Conservation (phyloP, 805 yeast species). For the Saccharomyces mikatae region DNA sequence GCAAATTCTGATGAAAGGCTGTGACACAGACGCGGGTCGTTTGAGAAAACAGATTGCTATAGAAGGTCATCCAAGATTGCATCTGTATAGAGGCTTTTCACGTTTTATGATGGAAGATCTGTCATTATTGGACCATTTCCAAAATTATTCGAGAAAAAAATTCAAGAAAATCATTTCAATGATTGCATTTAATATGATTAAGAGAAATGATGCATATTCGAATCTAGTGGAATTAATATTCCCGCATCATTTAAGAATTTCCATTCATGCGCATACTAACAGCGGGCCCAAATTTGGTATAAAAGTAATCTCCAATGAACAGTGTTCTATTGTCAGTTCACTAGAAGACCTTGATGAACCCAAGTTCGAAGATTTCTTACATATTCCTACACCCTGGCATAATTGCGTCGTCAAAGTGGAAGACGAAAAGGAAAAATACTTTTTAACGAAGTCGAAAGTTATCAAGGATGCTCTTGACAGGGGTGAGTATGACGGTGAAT, state of each 20-base stretch:
- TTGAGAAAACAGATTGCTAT: constrained; percentile 53
- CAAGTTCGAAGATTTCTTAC: constrained; percentile 43
- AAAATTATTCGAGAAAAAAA: constrained; percentile 36
- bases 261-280: constrained; percentile 55
- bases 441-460: constrained; percentile 32
- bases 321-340: constrained; percentile 41
- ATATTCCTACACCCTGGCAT: constrained; percentile 64
- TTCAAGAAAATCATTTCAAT: constrained; percentile 44
- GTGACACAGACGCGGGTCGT: constrained; percentile 52
- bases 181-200: constrained; percentile 58
- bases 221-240: constrained; percentile 51
- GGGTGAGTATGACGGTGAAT: constrained; percentile 31
- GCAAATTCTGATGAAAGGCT: constrained; percentile 37
- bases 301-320: constrained; percentile 36
- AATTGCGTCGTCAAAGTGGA: constrained; percentile 39
- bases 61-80: constrained; percentile 47
- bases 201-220: constrained; percentile 57
- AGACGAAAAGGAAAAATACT: constrained; percentile 29
- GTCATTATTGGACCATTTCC: constrained; percentile 34
- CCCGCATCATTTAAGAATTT: constrained; percentile 51
- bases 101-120: constrained; percentile 55
- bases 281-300: constrained; percentile 55
- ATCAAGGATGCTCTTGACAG: constrained; percentile 31
- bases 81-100: constrained; percentile 48
- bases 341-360: constrained; percentile 36